Evolutionary conservation across 2,329 filamentous ascomycete species (phyloP), one percentile per base, ranked within the genome.

Genomic region (Sphaceloma murrayae): DNA sequence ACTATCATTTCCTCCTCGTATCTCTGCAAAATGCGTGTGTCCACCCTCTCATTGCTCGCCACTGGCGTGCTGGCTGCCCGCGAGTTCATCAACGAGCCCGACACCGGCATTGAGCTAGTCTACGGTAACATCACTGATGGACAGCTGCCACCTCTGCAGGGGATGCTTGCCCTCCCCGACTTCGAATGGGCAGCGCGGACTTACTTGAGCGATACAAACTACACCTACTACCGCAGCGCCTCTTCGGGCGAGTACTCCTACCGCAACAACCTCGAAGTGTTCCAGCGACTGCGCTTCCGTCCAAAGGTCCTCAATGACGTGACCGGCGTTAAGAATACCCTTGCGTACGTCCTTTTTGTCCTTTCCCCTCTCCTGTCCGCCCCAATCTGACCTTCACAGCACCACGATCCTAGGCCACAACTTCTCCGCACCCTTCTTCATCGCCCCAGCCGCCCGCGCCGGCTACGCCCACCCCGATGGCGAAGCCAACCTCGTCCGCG

Each of bases 341-440:
- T 55, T 46, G 52, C 45, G 34, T 55, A 57, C 22, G 36, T 32
- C 34, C 36, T 10, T 51, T 57, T 29, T 52, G 54, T 3, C 53
- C 52, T 1, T 47, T 53, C 17, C 26, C 50, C 39, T 52, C 54
- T 29, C 46, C 52, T 38, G 34, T 22, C 36, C 19, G n/a, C n/a
- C n/a, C 19, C 14, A 29, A 19, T 30, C 22, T 26, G 19, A 19
- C 26, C 36, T 26, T 26, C 36, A 27, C 17, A 54, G 51, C 19
- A 94, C 88, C 17, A 94, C 81, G 2, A 95, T 96, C 85, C 80
- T 96, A 8, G 88, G 87, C 51, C 78, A 81, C 31, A 85, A 83
- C 57, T 77, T 78, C 50, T 76, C 80, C 49, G 81, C 89, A 34
- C 89, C 89, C 16, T 91, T 94, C 67, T 96, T 95, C 67, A 81